Evolutionary conservation across 352 stramenopile species (phyloP).

Genomic region (Globisporangium echinulatum): DNA sequence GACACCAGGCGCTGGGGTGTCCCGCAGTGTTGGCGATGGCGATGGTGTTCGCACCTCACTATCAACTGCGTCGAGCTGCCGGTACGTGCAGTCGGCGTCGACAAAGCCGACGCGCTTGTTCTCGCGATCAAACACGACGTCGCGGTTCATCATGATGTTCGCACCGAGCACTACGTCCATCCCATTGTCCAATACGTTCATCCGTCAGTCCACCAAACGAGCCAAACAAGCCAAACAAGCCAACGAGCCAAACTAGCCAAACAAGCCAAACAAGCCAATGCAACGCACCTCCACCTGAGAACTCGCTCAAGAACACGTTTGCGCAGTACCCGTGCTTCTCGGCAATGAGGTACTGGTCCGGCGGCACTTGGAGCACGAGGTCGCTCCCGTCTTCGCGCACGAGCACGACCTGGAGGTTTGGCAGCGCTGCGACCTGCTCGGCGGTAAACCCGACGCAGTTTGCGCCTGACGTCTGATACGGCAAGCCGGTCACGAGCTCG

Average conservation of each 20-base stretch:
- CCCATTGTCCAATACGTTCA: not conserved
- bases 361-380: conserved; percentile 52
- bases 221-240: not conserved
- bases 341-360: conserved; percentile 54
- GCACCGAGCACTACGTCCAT: conserved; percentile 53
- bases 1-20: conserved; percentile 7
- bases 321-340: conserved; percentile 50
- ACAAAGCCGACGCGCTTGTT: conserved; percentile 78
- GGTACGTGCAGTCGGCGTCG: conserved; percentile 48
- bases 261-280: not conserved
- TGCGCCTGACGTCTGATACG: conserved; percentile 38
- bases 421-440: conserved; percentile 39
- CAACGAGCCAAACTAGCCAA: not conserved
- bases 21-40: not conserved
- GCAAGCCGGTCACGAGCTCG: conserved; percentile 34
- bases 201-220: not conserved
- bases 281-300: conserved; percentile 39
- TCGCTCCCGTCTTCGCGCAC: conserved; percentile 49
- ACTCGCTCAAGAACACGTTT: conserved; percentile 62
- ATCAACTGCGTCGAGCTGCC: conserved; percentile 2
- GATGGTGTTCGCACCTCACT: not conserved
- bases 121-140: conserved; percentile 74
- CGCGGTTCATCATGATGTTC: conserved; percentile 77
- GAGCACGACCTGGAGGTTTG: conserved; percentile 65
- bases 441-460: conserved; percentile 49